Conservation (phyloP, 345 rosid species). For the Arabidopsis arenosa region DNA sequence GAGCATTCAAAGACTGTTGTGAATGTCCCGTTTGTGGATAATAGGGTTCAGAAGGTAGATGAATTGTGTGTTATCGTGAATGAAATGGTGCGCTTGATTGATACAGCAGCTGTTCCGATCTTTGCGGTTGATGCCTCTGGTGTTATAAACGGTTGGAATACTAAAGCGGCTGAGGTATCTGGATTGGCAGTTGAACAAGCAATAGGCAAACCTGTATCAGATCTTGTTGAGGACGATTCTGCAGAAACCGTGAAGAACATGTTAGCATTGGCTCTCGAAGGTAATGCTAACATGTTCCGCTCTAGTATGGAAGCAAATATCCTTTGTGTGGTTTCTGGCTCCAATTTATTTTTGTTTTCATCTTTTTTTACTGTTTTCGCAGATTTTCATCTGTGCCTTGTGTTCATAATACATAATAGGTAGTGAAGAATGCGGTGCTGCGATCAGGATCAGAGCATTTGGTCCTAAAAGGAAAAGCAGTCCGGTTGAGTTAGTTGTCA, state of each 20-base stretch:
- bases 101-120: slow-evolving; percentile 88
- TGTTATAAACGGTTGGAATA: slow-evolving; percentile 78
- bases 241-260: slow-evolving; percentile 49
- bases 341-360: slow-evolving; percentile 22
- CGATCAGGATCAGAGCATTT: slow-evolving; percentile 67
- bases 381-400: slow-evolving; percentile 44
- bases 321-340: slow-evolving; percentile 12
- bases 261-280: slow-evolving; percentile 62
- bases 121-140: slow-evolving; percentile 78
- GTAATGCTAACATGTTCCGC: slow-evolving; percentile 42
- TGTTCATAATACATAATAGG: slow-evolving; percentile 57
- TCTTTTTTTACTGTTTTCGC: slow-evolving; percentile 30
- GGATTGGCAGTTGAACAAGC: slow-evolving; percentile 77
- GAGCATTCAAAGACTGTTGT: slow-evolving; percentile 59
- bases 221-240: slow-evolving; percentile 62
- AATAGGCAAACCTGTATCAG: slow-evolving; percentile 63
- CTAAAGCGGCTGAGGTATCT: slow-evolving; percentile 76
- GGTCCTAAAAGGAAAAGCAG: slow-evolving; percentile 54
- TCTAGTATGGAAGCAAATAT: slow-evolving; percentile 13
- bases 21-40: slow-evolving; percentile 54
- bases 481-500: slow-evolving; percentile 65
- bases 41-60: slow-evolving; percentile 62
- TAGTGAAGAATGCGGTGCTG: slow-evolving; percentile 67
- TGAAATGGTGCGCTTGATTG: slow-evolving; percentile 88
- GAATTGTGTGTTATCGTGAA: slow-evolving; percentile 60